Evolutionary conservation across 352 stramenopile genomes (phyloP).

Genomic region (Hyphochytrium catenoides): DNA sequence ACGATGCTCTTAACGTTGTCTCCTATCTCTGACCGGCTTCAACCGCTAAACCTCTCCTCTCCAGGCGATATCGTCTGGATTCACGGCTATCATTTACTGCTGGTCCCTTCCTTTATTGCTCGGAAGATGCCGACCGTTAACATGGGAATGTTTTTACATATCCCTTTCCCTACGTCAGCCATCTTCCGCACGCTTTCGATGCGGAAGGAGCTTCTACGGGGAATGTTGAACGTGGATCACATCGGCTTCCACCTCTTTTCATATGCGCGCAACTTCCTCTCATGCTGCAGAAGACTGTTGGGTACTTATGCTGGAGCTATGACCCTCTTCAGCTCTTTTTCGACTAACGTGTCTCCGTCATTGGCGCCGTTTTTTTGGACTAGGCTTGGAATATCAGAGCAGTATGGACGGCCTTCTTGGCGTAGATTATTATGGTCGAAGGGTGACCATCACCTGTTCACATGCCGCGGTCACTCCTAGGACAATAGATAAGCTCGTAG

Average conservation of each 20-base stretch:
- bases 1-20: conserved; percentile 40
- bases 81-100: conserved; percentile 91
- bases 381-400: conserved; percentile 77
- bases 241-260: conserved; percentile 82
- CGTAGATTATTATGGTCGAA: conserved; percentile 80
- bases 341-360: conserved; percentile 70
- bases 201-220: conserved; percentile 61
- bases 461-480: conserved; percentile 64
- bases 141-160: conserved; percentile 94
- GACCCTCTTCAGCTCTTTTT: conserved; percentile 69
- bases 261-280: conserved; percentile 22
- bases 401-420: conserved; percentile 67
- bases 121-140: conserved; percentile 66
- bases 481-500: not conserved
- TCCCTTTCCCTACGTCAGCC: conserved; percentile 92
- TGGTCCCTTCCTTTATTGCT: conserved; percentile 86
- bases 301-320: conserved; percentile 15
- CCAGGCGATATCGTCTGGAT: conserved; percentile 81
- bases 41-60: conserved; percentile 24
- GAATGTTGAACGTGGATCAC: conserved; percentile 68
- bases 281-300: not conserved
- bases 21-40: conserved; percentile 22
- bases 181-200: conserved; percentile 90
- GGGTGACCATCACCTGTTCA: conserved; percentile 80
- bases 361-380: no score